A percentile compares a stretch with the other conserved stretches of the same genome.
phyloP scores from a whole-genome alignment of 495 filamentous ascomycete genomes.

The Hyaloscypha bicolor region DNA sequence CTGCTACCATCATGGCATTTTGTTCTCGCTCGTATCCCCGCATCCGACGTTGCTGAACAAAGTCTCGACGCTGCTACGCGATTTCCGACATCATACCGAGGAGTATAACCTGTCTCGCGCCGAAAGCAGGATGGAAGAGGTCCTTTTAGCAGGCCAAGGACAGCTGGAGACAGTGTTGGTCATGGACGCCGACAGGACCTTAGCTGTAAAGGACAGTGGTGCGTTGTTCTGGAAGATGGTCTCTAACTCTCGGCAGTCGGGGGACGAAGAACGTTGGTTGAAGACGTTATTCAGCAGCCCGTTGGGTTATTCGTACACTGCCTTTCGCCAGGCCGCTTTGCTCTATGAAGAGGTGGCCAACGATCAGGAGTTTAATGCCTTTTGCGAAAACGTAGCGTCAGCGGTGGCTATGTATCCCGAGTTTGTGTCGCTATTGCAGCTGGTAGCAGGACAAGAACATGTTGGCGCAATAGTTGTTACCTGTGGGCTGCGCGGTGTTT shows the following conservation, averaged over 20 bases:
- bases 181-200: conserved; percentile 61
- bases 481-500: conserved; percentile 57
- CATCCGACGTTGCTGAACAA: conserved; percentile 22
- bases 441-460: conserved; percentile 38
- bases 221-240: conserved; percentile 52
- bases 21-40: conserved; percentile 31
- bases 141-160: conserved; percentile 27
- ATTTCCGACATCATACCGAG: conserved; percentile 47
- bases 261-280: conserved; percentile 36
- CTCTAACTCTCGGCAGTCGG: conserved; percentile 14
- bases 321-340: conserved; percentile 59
- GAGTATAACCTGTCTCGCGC: conserved; percentile 43
- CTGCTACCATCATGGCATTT: conserved; percentile 48
- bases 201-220: conserved; percentile 58
- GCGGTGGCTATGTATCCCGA: conserved; percentile 51
- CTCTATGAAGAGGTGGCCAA: conserved; percentile 53
- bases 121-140: conserved; percentile 43
- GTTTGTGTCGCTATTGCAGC: conserved; percentile 47
- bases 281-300: conserved; percentile 51
- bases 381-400: conserved; percentile 51
- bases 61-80: conserved; percentile 36
- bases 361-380: conserved; percentile 46
- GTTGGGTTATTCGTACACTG: conserved; percentile 55
- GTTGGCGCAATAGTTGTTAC: conserved; percentile 58
- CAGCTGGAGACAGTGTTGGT: conserved; percentile 50